These are phyloP conservation scores for Handroanthus guayacan DNA, from an alignment of 257 asterid species.

Conservation along the genomic window DNA sequence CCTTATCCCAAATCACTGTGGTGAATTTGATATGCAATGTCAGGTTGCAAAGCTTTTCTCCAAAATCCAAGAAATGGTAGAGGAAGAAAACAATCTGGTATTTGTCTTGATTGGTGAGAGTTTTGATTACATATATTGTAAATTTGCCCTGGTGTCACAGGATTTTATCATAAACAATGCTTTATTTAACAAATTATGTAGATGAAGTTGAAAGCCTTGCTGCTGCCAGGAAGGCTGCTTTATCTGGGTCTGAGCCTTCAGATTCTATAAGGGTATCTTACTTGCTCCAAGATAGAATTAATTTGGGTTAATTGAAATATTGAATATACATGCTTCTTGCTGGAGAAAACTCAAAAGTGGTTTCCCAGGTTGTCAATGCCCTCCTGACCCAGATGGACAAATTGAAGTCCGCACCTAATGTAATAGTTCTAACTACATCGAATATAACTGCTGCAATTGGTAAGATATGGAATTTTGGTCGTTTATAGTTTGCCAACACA, in stretches of 20 bases:
- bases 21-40: constrained; percentile 32
- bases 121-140: constrained; percentile 28
- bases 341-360: constrained; percentile 37
- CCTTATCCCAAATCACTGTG: neutral
- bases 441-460: constrained; percentile 98
- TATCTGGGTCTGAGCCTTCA: constrained; percentile 99
- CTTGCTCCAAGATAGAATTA: constrained; percentile 28
- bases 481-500: neutral
- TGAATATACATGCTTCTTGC: constrained; percentile 27
- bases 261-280: constrained; percentile 92
- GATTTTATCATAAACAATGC: constrained; percentile 23
- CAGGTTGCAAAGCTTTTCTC: constrained; percentile 97
- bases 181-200: constrained; percentile 41
- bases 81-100: constrained; percentile 87
- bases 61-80: constrained; percentile 96
- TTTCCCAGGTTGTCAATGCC: constrained; percentile 94
- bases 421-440: constrained; percentile 92
- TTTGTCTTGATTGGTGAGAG: constrained; percentile 97
- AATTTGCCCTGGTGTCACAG: constrained; percentile 17
- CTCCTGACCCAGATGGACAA: constrained; percentile 96
- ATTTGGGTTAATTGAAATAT: constrained; percentile 10
- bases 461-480: constrained; percentile 42
- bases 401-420: constrained; percentile 89
- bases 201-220: constrained; percentile 99
- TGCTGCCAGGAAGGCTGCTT: constrained; percentile 98